Percentiles rank a stretch among this genome's conserved stretches.
Evolutionary conservation across 257 asterid genomes (phyloP).

Genomic region (Henckelia pumila): DNA sequence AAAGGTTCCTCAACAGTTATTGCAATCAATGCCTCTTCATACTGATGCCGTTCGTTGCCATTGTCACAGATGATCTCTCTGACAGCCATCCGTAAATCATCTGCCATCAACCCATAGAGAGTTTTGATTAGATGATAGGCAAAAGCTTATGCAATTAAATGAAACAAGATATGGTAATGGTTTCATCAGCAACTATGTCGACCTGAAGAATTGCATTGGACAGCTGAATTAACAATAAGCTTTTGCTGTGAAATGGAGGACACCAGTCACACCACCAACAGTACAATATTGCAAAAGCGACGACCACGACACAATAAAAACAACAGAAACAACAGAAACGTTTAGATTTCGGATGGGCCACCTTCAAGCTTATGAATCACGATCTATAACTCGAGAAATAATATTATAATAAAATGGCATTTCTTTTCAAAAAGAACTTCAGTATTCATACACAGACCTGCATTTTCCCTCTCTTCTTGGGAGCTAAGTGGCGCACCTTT

Average conservation of each 20-base stretch:
- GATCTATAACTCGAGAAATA: neutral
- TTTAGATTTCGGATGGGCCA: neutral
- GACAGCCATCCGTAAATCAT: constrained; percentile 91
- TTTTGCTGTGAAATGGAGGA: neutral
- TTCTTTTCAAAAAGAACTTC: constrained; percentile 13
- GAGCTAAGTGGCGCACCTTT: constrained; percentile 62
- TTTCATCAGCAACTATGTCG: constrained; percentile 2
- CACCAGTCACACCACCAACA: neutral
- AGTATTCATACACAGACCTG: constrained; percentile 50
- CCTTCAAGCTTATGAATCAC: neutral
- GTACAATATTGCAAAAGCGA: neutral
- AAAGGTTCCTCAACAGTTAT: constrained; percentile 84
- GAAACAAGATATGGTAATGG: constrained; percentile 9
- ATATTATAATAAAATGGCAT: neutral
- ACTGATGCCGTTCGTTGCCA: constrained; percentile 49
- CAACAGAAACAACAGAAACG: neutral
- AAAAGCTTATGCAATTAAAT: constrained; percentile 5
- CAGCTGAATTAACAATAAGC: neutral
- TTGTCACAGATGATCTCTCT: constrained; percentile 85
- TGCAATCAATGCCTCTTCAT: constrained; percentile 88
- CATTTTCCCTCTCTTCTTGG: constrained; percentile 76
- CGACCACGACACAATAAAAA: neutral
- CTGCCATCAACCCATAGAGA: constrained; percentile 33
- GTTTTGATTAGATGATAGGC: constrained; percentile 16
- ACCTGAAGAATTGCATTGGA: constrained; percentile 3